Evolutionary conservation across 257 asterid species (phyloP).

Genomic region (Petrea volubilis): DNA sequence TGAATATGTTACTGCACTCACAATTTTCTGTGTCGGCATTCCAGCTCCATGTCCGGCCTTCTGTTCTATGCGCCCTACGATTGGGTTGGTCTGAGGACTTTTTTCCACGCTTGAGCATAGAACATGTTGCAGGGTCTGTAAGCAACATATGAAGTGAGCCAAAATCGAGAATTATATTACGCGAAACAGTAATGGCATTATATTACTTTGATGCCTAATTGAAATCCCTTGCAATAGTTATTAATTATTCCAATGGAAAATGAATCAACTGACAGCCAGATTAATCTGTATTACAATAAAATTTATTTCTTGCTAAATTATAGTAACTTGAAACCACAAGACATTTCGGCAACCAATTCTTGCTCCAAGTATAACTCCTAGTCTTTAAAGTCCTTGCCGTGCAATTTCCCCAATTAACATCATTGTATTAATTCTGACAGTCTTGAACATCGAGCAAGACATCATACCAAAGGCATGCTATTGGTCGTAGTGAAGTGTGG

Average conservation of each 20-base stretch:
- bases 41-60: constrained; percentile 99
- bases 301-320: neutral
- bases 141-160: constrained; percentile 1
- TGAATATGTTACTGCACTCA: constrained; percentile 19
- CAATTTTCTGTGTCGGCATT: constrained; percentile 83
- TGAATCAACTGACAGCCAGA: neutral
- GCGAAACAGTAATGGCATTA: neutral
- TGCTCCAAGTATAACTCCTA: neutral
- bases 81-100: constrained; percentile 77
- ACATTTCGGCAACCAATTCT: neutral
- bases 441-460: neutral
- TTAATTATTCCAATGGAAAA: neutral
- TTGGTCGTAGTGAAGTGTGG: neutral
- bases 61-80: constrained; percentile 75
- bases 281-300: neutral
- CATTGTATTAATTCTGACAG: neutral
- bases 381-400: neutral
- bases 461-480: neutral
- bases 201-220: neutral
- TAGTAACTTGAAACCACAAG: neutral
- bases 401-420: neutral
- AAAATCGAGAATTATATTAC: too few relatives aligned
- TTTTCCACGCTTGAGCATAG: constrained; percentile 67
- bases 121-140: constrained; percentile 78
- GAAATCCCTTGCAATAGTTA: neutral